phyloP scores from a whole-genome alignment of 768 basidiomycete genomes.

The Suillus subaureus region DNA sequence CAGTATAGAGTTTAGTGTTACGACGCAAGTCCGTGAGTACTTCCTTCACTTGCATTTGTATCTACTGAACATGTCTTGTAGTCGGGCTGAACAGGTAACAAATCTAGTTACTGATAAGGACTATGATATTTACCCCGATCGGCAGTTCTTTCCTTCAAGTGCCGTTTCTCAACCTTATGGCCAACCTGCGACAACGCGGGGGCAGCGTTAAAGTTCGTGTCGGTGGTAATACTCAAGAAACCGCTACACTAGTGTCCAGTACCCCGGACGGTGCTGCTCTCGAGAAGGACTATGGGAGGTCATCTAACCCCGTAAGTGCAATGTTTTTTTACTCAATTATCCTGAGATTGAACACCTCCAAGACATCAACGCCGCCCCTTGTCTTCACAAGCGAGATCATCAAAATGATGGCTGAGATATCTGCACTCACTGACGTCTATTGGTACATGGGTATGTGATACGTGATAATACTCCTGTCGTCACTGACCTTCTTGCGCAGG shows the following conservation, averaged over 20 bases:
- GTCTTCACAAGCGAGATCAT: conserved; percentile 67
- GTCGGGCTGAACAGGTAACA: conserved; percentile 24
- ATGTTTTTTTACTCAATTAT: background rate
- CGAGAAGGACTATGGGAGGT: conserved; percentile 44
- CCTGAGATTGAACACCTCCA: background rate
- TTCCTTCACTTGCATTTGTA: background rate
- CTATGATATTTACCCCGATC: background rate
- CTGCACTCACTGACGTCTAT: conserved; percentile 55
- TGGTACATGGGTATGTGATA: conserved; percentile 58
- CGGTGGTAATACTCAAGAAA: conserved; percentile 83
- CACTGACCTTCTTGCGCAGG: conserved; percentile 28
- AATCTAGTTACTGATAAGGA: too few species aligned
- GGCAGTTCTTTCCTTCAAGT: conserved; percentile 53
- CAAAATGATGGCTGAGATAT: conserved; percentile 63
- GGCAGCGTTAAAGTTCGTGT: conserved; percentile 68
- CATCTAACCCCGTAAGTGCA: conserved; percentile 43
- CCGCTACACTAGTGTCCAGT: conserved; percentile 49
- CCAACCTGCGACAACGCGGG: conserved; percentile 65
- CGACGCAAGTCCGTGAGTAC: conserved; percentile 62
- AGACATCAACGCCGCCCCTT: conserved; percentile 72
- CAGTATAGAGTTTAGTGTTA: conserved; percentile 75
- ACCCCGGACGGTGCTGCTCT: conserved; percentile 51
- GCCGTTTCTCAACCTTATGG: conserved; percentile 79
- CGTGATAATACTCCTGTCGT: background rate
- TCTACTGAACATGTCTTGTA: conserved; percentile 1